These are phyloP conservation scores for Penicillium parvum DNA, from an alignment of 495 filamentous ascomycete species.

Conservation along the genomic window DNA sequence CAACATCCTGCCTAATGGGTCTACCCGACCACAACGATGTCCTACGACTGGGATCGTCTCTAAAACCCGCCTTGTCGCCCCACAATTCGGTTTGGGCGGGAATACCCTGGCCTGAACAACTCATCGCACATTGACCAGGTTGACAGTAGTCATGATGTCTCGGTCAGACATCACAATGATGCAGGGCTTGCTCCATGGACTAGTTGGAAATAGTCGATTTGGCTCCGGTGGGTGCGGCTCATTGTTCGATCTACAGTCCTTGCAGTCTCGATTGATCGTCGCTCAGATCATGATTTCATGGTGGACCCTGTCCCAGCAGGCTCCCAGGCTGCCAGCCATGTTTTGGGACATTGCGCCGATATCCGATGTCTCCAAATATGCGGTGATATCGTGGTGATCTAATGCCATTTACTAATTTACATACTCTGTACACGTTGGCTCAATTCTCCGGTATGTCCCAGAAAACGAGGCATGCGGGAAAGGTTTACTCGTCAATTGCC, in stretches of 20 bases:
- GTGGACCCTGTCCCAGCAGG: slow-evolving; percentile 1
- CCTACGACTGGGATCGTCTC: too few relatives aligned
- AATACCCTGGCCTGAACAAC: too few relatives aligned
- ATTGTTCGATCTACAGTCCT: slow-evolving; percentile 1
- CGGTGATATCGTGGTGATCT: background rate
- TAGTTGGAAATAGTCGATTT: background rate
- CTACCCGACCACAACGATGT: too few relatives aligned
- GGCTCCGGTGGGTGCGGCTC: background rate
- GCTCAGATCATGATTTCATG: slow-evolving; percentile 12
- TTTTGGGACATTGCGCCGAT: background rate
- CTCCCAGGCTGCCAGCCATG: background rate
- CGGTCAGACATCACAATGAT: background rate
- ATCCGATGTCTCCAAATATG: background rate
- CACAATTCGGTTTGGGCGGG: too few relatives aligned
- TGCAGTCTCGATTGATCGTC: slow-evolving; percentile 7
- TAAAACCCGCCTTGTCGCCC: too few relatives aligned
- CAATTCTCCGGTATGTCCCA: too few relatives aligned
- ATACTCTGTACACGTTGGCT: too few relatives aligned
- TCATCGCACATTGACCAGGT: too few relatives aligned
- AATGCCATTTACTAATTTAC: too few relatives aligned
- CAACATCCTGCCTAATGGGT: too few relatives aligned
- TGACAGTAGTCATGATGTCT: background rate
- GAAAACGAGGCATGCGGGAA: too few relatives aligned
- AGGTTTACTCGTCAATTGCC: slow-evolving; percentile 20
- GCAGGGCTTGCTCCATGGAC: background rate